A percentile compares a stretch with the other conserved stretches of the same genome.
Evolutionary conservation across 306 rosid genomes (phyloP).

Genomic region (Fragaria ananassa): DNA sequence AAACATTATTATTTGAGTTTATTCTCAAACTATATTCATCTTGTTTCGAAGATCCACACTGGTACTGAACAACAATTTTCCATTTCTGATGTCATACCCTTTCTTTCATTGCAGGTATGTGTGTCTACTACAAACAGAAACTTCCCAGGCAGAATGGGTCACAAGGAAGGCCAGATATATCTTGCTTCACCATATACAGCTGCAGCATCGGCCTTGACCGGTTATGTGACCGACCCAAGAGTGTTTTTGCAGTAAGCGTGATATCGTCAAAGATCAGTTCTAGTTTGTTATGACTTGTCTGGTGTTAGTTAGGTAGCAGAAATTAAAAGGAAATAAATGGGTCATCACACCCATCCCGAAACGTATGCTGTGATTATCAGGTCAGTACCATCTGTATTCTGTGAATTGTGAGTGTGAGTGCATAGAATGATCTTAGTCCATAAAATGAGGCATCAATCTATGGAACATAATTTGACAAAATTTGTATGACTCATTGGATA

Average conservation of each 20-base stretch:
- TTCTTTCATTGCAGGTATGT: constrained; percentile 60
- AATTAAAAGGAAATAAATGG: constrained; percentile 6
- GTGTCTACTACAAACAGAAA: constrained; percentile 86
- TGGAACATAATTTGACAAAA: background rate
- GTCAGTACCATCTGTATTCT: background rate
- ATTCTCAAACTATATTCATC: background rate
- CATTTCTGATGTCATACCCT: background rate
- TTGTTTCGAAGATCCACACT: background rate
- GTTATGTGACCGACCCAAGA: constrained; percentile 88
- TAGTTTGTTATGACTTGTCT: background rate
- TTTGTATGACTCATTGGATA: background rate
- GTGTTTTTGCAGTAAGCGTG: constrained; percentile 69
- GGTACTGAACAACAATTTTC: background rate
- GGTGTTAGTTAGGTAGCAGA: background rate
- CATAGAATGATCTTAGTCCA: background rate
- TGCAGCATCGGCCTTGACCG: constrained; percentile 97
- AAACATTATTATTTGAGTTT: background rate
- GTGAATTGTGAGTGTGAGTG: background rate
- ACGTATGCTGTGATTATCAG: background rate
- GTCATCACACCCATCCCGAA: background rate
- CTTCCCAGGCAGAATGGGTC: constrained; percentile 98
- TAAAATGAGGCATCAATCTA: background rate
- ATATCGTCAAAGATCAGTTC: background rate
- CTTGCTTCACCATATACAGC: constrained; percentile 95
- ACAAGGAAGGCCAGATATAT: constrained; percentile 86